Base-by-base conservation (phyloP, 768 basidiomycete species). In the Boletellus ananiceps region DNA sequence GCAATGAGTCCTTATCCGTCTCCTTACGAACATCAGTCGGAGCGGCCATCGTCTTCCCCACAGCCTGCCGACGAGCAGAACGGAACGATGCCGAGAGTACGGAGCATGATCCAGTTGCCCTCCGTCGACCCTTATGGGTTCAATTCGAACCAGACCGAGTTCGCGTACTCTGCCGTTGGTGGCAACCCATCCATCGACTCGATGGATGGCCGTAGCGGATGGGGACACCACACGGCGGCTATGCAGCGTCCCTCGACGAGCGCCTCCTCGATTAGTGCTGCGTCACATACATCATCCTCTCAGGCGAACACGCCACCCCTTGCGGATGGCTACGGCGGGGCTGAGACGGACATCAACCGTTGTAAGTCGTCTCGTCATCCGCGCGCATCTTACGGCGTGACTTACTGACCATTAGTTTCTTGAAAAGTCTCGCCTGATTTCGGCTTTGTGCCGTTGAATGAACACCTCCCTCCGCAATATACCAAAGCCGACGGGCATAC, bases 1-100 rank as follows among this genome's bases (percentile, higher is more conserved):
- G 89, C 88, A 1, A 83, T 92, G 76, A 86, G 83, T 59, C 89
- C 89, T 12, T 92, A 92, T 68, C 89, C 89, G 15, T 84, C 82
- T 53, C 87, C 88, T 39, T 92, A 91, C 67, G 83, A 82, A 51
- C 79, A 83, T 47, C 72, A 77, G 39, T 79, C 80, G 44, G 81
- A 83, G 54, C 79, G 86, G 35, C 83, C 82, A 1, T 86, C 84
- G 47, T 81, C 84, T 21, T 84, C 83, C 9, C 86, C 85, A 16
- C 83, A 85, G 57, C 84, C 84, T 23, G 70, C 77, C 47, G 84
- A 74, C 18, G 74, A 74, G 23, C 69, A 72, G 54, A 61, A 62
- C 35, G 65, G 61, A 13, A 72, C 67, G 19, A 76, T 89, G 54
- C 86, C 86, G 54, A 82, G 88, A 48, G 84, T 86, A 47, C 78